Percentiles rank a stretch among this genome's conserved stretches.
Evolutionary conservation across 306 rosid species (phyloP).

Genomic region (Prosopis cineraria): DNA sequence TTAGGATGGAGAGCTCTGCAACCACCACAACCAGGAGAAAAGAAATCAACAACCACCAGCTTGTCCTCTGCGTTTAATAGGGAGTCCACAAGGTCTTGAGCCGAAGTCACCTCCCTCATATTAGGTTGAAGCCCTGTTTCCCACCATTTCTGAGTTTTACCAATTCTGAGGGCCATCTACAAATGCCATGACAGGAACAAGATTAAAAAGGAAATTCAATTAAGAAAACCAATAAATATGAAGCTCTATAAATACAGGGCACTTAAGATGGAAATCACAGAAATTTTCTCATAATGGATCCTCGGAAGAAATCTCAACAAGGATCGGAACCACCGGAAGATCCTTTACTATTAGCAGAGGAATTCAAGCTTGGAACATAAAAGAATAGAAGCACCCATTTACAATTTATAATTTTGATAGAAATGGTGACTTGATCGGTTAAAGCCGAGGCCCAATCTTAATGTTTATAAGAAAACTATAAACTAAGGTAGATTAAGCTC

Average conservation of each 20-base stretch:
- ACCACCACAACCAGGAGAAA: conserved; percentile 98
- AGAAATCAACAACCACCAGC: conserved; percentile 83
- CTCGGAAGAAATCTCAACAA: background rate
- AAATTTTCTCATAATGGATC: background rate
- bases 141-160: conserved; percentile 93
- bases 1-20: conserved; percentile 97
- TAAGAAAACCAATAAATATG: background rate
- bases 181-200: conserved; percentile 22
- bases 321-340: background rate
- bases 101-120: conserved; percentile 75
- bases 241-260: background rate
- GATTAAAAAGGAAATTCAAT: background rate
- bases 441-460: background rate
- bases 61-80: conserved; percentile 75
- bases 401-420: background rate
- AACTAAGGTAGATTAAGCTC: background rate
- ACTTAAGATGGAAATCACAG: background rate
- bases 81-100: conserved; percentile 82
- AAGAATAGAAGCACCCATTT: background rate
- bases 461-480: background rate
- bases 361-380: background rate
- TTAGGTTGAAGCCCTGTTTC: conserved; percentile 74
- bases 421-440: background rate
- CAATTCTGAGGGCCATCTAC: conserved; percentile 56
- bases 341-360: background rate